Conservation (phyloP, 2,329 filamentous ascomycete genomes). For the Fusarium sp. region DNA sequence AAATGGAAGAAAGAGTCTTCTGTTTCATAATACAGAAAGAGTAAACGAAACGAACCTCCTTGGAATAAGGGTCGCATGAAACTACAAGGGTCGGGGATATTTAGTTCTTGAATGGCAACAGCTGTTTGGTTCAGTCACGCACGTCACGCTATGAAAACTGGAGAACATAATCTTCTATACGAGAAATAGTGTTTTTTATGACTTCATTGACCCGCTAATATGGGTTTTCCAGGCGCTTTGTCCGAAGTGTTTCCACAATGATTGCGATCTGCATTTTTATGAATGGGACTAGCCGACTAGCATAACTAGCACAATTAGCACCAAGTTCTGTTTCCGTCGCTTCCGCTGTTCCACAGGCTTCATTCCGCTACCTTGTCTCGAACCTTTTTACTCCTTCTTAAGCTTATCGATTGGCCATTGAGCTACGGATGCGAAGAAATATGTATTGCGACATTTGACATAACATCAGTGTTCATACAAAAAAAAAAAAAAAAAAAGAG, state of each 20-base stretch:
- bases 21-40: slow-evolving; percentile 10
- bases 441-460: too few relatives aligned
- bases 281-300: neutral
- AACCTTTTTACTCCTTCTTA: too few relatives aligned
- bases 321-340: neutral
- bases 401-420: too few relatives aligned
- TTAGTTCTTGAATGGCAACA: slow-evolving; percentile 2
- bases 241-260: neutral
- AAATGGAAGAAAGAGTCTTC: slow-evolving; percentile 11
- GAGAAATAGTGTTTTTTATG: slow-evolving; percentile 19
- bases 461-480: too few relatives aligned
- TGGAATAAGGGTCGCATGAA: slow-evolving; percentile 10
- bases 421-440: too few relatives aligned
- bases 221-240: neutral
- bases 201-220: slow-evolving; percentile 20
- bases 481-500: too few relatives aligned
- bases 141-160: slow-evolving; percentile 2
- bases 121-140: neutral
- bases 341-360: neutral
- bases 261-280: slow-evolving; percentile 14
- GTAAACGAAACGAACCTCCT: neutral
- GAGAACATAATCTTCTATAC: slow-evolving; percentile 21
- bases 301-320: neutral
- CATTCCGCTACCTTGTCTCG: neutral
- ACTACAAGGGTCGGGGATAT: neutral